Evolutionary conservation across 345 rosid genomes (phyloP).

Genomic region (Eutrema heterophyllum): DNA sequence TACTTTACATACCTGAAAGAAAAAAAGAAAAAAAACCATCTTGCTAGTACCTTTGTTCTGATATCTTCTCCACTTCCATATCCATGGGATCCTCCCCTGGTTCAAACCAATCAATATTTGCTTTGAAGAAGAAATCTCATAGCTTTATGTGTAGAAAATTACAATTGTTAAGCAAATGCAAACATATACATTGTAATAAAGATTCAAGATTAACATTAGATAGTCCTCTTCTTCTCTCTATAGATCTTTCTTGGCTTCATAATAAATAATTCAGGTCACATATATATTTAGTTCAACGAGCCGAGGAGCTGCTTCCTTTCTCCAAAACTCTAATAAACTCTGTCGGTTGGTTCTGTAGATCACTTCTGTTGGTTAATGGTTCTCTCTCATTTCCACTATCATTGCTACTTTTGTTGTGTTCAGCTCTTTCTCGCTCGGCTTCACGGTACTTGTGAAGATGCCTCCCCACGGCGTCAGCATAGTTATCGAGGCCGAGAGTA

Average conservation of each 20-base stretch:
- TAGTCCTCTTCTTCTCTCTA: conserved; percentile 5
- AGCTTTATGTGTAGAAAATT: conserved; percentile 3
- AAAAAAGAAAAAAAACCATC: neutral
- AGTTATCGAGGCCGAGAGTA: conserved; percentile 69
- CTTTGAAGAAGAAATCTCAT: conserved; percentile 12
- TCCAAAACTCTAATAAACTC: conserved; percentile 41
- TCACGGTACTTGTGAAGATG: conserved; percentile 57
- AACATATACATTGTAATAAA: conserved; percentile 21
- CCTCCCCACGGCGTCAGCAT: conserved; percentile 61
- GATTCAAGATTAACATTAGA: neutral
- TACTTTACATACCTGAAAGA: neutral
- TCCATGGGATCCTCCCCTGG: conserved; percentile 8
- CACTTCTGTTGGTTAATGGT: conserved; percentile 12
- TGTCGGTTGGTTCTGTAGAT: neutral
- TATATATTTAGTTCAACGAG: conserved; percentile 18
- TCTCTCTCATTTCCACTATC: conserved; percentile 34
- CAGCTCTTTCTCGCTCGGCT: conserved; percentile 53
- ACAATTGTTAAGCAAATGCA: conserved; percentile 11
- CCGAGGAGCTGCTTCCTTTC: conserved; percentile 44
- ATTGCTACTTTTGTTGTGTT: conserved; percentile 29
- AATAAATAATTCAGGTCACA: conserved; percentile 13
- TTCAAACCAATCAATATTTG: conserved; percentile 13
- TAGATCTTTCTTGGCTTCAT: conserved; percentile 9
- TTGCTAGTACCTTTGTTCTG: neutral
- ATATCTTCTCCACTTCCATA: conserved; percentile 17